Evolutionary conservation across 2,329 filamentous ascomycete species (phyloP).

Genomic region (Daldinia eschscholtzii): DNA sequence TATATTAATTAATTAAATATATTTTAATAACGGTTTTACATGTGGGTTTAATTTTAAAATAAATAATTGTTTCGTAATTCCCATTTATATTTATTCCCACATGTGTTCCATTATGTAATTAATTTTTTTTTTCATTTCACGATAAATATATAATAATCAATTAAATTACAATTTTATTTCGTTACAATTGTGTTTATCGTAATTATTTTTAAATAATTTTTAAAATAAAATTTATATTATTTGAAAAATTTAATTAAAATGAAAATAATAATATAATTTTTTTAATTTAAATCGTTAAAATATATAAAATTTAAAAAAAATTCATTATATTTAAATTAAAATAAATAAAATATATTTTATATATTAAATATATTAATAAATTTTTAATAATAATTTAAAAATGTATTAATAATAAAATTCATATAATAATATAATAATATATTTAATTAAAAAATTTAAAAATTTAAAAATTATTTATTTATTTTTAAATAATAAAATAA

Average conservation of each 20-base stretch:
- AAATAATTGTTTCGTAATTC: no score
- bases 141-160: no score
- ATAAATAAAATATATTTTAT: not conserved
- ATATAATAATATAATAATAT: not conserved
- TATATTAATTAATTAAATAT: no score
- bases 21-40: not conserved
- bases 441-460: not conserved
- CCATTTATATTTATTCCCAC: no score
- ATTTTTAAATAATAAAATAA: not conserved
- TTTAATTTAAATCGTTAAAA: not conserved
- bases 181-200: no score
- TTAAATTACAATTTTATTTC: no score
- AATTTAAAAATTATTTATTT: not conserved
- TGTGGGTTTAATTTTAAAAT: no score
- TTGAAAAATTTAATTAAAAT: not conserved
- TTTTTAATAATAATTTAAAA: not conserved
- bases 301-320: not conserved
- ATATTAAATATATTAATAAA: slow-evolving; percentile 6
- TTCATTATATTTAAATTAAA: slow-evolving; percentile 1
- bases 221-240: not conserved
- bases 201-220: not conserved
- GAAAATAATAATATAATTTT: no score
- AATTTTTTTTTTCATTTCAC: no score
- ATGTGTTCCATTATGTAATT: no score
- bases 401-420: not conserved